phyloP scores from a whole-genome alignment of 108 stramenopile genomes.

The Fragilaria radians region DNA sequence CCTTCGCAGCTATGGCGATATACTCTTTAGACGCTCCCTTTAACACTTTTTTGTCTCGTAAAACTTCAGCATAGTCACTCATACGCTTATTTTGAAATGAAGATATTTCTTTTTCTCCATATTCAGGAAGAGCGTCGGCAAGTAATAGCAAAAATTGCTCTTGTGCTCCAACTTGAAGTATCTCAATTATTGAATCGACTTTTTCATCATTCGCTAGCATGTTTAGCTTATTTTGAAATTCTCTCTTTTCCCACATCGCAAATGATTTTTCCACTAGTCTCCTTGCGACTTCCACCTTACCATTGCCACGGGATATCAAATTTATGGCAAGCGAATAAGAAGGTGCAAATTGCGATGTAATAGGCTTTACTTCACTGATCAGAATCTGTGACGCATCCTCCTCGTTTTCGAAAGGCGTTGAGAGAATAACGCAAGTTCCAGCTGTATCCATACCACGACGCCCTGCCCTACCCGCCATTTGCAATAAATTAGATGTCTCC shows the following conservation, averaged over 20 bases:
- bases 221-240: conserved; percentile 38
- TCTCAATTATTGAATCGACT: conserved; percentile 19
- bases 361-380: conserved; percentile 63
- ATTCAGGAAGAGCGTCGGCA: conserved; percentile 35
- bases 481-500: conserved; percentile 72
- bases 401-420: conserved; percentile 69
- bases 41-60: conserved; percentile 55
- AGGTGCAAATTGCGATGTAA: conserved; percentile 72
- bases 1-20: conserved; percentile 26
- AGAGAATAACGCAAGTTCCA: conserved; percentile 70
- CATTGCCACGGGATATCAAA: conserved; percentile 55
- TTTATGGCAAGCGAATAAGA: conserved; percentile 75
- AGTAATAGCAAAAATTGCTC: conserved; percentile 55
- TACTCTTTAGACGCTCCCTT: conserved; percentile 63
- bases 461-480: conserved; percentile 89
- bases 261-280: conserved; percentile 70
- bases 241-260: conserved; percentile 59
- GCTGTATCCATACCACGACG: conserved; percentile 62
- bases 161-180: conserved; percentile 25
- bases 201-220: conserved; percentile 15
- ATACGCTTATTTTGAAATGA: conserved; percentile 14
- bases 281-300: conserved; percentile 62
- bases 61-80: conserved; percentile 28
- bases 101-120: conserved; percentile 25
- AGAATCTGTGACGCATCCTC: conserved; percentile 64